Evolutionary conservation across 345 rosid genomes (phyloP), one percentile per base, ranked within the genome.

Genomic region (Sonneratia alba): DNA sequence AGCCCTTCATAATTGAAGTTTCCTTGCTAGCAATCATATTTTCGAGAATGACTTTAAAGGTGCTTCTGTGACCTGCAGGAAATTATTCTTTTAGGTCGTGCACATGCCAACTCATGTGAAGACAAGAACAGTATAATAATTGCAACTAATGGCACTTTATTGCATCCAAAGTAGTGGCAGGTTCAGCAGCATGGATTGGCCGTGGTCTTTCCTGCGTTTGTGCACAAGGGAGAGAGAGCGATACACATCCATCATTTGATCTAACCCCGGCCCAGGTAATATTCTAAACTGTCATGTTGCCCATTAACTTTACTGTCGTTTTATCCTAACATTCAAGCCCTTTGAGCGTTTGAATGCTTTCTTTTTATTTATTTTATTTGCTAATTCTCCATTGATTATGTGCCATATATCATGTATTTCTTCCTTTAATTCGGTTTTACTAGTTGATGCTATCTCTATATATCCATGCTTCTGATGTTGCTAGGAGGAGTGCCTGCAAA

Each of bases 131-230:
- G 16, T 36, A 38, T 42, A 9, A 21, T 27, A 5, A n/a, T 67
- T 43, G 51, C n/a, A 45, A 57, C 38, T 70, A 47, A 43, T 80
- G 83, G 55, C 79, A 67, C 78, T 75, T 78, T 86, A 78, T 78
- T 84, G 77, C 92, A 89, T 97, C 93, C 81, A 97, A 95, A 85
- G 99, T 79, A 81, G 99, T 90, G 72, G 97, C 92, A 70, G 99
- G 99, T 82, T 95, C 99, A 16, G 91, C 99, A 70, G 99, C 99
- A 45, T 92, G 98, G 98, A 85, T 92, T 72, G 99, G 98, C 55
- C 86, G 97, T 74, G 98, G 99, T 62, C 94, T 96, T 84, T 96
- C 99, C 51, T 96, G 99, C 74, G 99, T 96, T 70, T 96, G 99
- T 75, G 99, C 85, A 71, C 99, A 96, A 82, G 87, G 96, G 77